phyloP scores from a whole-genome alignment of 2,329 filamentous ascomycete species.

The Stachybotrys chartarum region DNA sequence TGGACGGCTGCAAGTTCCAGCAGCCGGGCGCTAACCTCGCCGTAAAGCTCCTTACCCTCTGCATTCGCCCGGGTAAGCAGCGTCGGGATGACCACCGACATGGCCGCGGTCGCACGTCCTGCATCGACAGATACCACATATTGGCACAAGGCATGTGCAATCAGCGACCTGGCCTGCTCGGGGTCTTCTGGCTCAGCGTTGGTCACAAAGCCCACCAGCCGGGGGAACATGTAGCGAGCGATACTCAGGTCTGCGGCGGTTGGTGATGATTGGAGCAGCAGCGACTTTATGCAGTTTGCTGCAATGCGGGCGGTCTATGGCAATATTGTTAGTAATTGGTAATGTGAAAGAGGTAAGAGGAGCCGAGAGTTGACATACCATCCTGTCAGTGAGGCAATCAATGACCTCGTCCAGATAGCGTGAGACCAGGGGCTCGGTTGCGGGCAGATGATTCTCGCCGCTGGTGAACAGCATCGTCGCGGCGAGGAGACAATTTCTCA shows the following conservation, averaged over 20 bases:
- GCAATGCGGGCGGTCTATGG: constrained; percentile 78
- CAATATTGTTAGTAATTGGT: constrained; percentile 9
- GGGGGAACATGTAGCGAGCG: constrained; percentile 65
- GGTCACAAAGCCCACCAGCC: constrained; percentile 68
- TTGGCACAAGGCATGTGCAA: constrained; percentile 69
- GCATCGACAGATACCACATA: constrained; percentile 49
- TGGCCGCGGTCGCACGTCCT: constrained; percentile 49
- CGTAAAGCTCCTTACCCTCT: constrained; percentile 53
- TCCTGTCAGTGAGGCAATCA: constrained; percentile 74
- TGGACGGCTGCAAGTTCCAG: constrained; percentile 76
- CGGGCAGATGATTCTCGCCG: constrained; percentile 64
- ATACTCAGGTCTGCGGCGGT: constrained; percentile 65
- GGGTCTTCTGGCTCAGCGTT: constrained; percentile 68
- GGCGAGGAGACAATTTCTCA: constrained; percentile 87
- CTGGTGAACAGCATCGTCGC: constrained; percentile 84
- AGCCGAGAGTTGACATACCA: constrained; percentile 46
- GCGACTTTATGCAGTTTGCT: constrained; percentile 78
- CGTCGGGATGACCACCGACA: constrained; percentile 70
- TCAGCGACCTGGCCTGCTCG: constrained; percentile 62
- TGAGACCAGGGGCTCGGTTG: constrained; percentile 66
- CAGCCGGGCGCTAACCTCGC: constrained; percentile 68
- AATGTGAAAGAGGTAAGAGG: neutral
- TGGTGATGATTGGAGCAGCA: constrained; percentile 61
- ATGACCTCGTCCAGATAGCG: constrained; percentile 74
- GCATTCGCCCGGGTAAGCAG: constrained; percentile 65